phyloP scores from a whole-genome alignment of 768 basidiomycete species.

The Leccinum subgranulosum region DNA sequence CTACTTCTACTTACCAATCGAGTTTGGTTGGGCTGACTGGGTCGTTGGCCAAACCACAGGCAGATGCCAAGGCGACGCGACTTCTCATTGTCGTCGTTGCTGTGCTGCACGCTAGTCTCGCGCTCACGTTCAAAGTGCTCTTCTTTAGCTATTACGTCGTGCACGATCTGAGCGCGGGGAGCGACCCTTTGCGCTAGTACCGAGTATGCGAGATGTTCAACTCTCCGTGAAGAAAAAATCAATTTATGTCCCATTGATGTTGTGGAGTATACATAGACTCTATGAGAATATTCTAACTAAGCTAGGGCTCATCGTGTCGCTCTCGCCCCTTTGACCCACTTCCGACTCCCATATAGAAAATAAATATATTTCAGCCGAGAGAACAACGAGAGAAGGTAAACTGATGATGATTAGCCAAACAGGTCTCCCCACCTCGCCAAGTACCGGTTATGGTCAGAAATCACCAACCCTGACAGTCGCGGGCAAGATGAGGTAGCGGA shows the following conservation, averaged over 20 bases:
- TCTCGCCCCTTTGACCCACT: too few species aligned
- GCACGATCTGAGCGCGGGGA: slow-evolving; percentile 33
- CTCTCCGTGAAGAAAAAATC: too few species aligned
- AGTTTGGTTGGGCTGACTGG: background rate
- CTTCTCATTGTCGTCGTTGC: slow-evolving; percentile 77
- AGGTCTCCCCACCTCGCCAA: background rate
- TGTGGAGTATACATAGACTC: too few species aligned
- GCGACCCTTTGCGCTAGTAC: slow-evolving; percentile 19
- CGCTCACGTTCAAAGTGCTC: slow-evolving; percentile 74
- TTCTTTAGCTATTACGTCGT: slow-evolving; percentile 63
- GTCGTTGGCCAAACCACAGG: slow-evolving; percentile 39
- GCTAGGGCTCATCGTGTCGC: too few species aligned
- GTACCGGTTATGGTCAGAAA: slow-evolving; percentile 2
- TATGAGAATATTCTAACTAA: too few species aligned
- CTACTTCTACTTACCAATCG: background rate
- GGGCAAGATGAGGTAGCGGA: slow-evolving; percentile 1
- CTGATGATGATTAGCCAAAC: slow-evolving; percentile 5
- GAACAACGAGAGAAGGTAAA: background rate
- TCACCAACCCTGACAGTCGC: background rate
- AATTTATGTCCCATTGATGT: too few species aligned
- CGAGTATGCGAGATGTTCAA: background rate
- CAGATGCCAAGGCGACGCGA: slow-evolving; percentile 83
- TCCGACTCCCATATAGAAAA: background rate
- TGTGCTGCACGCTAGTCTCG: slow-evolving; percentile 72
- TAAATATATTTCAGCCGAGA: slow-evolving; percentile 1